Conservation (phyloP, 371 early-diverging fungal genomes). For the Apophysomyces sp. region DNA sequence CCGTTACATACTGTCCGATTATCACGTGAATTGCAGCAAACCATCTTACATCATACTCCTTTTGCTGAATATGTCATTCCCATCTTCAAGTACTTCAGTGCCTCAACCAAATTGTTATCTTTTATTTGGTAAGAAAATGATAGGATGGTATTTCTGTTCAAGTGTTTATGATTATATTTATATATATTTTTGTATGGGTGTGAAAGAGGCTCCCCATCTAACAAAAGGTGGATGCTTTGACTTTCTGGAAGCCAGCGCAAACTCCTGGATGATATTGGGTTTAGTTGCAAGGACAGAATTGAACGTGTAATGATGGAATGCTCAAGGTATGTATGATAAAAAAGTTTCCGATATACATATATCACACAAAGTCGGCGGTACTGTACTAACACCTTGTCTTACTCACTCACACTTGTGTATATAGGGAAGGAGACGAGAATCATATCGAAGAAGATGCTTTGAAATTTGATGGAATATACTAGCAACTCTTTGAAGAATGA, state of each 20-base stretch:
- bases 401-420: conserved; percentile 15
- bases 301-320: conserved; percentile 20
- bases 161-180: conserved; percentile 8
- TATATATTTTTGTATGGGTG: conserved; percentile 7
- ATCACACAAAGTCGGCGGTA: conserved; percentile 14
- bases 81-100: conserved; percentile 25
- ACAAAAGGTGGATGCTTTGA: conserved; percentile 13
- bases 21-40: conserved; percentile 18
- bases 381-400: conserved; percentile 13
- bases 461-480: conserved; percentile 18
- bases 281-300: conserved; percentile 15
- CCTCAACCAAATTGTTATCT: conserved; percentile 11
- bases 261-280: conserved; percentile 16
- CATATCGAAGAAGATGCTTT: conserved; percentile 20
- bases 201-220: conserved; percentile 13
- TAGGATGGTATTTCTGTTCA: conserved; percentile 7
- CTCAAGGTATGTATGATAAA: conserved; percentile 21
- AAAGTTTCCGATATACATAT: conserved; percentile 8
- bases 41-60: conserved; percentile 9
- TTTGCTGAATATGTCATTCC: conserved; percentile 21
- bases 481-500: neutral
- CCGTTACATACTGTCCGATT: conserved; percentile 17
- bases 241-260: conserved; percentile 15
- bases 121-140: conserved; percentile 23
- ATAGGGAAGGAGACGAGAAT: conserved; percentile 19